Base-by-base conservation (phyloP, 352 stramenopile species). In the Phytophthora vignae region DNA sequence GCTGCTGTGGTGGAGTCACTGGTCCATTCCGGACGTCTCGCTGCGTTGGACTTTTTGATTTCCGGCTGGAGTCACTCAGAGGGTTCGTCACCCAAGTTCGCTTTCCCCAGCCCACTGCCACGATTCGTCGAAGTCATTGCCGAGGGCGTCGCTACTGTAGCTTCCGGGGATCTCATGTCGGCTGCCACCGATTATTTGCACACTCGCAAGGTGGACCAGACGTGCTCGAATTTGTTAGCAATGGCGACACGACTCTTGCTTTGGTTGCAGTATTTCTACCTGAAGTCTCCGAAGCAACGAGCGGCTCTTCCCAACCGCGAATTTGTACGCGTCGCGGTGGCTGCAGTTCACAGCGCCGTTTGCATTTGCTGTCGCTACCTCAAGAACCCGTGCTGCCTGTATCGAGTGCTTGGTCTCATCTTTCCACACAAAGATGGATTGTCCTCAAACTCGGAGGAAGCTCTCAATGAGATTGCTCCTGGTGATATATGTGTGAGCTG, bases 281-380 rank as follows among this genome's bases (percentile, higher is more conserved):
- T 69, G 4, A 91, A 90, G 57, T 55, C 78, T 38, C 36, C 55
- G 4, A 73, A 78, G 29, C 64, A 82, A 67, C 64, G 78, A 59
- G 44, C 55, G 17, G 56, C 61, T 3, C 68, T 90, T 36, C 65
- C 67, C 8, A 87, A 68, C 58, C 65, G 70, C 15, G 85, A 90
- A 25, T 93, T 84, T 48, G 78, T 95, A 12, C 83, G 83, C 4
- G 64, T 96, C 9, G 87, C 84, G 7, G 71, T 85, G 4, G 85
- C 85, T 6, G 76, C 84, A 22, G 78, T 96, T 36, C 93, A 96
- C 74, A 96, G 87, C 29, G 85, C 83, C 17, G 82, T 96, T 22
- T 91, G 80, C 49, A 64, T 91, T 27, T 89, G 85, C 60, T 82
- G 72, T 56, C 82, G 85, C 10, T 93, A 93, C 58, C 68, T 85